Base-by-base conservation (phyloP, 2,329 filamentous ascomycete genomes). In the Lasiodiplodia theobromae region DNA sequence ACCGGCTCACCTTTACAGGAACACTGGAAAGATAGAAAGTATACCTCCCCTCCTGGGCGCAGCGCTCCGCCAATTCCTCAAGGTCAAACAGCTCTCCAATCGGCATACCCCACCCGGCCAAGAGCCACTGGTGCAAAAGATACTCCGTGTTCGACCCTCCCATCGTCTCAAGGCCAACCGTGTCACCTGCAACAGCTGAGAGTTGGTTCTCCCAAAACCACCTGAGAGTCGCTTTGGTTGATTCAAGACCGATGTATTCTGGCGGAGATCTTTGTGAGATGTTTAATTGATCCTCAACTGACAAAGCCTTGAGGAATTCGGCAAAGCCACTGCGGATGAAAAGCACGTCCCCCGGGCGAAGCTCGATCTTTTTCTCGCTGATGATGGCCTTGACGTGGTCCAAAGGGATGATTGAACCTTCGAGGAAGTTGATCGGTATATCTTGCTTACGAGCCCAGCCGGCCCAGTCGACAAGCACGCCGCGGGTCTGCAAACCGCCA, bases 1-100 rank as follows among this genome's bases (percentile, higher is more conserved):
- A 14, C 5, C 11, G 2, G 23, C 58, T 38, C 67, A 78, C 77
- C 71, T 90, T 89, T 69, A 89, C 75, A 1, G 88, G 88, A 40
- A 82, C 82, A 71, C 87, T 89, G 0, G 85, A 87, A 6, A 91
- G 80, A 76, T 91, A 84, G 73, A 91, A 91, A 2, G 82, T 86
- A 74, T 85, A 89, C 31, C 85, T 78, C 40, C 82, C 79, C 74
- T 83, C 77, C 73, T 82, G 80, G 71, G 85, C 87, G 71, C 87
- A 87, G 62, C 85, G 82, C 44, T 78, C 81, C 2, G 85, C 82
- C 56, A 90, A 76, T 11, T 76, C 80, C 68, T 86, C 84, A 23
- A 91, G 76, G 71, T 81, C 79, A 69, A 76, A 79, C 78, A 81
- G 77, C 71, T 81, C 78, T 16, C 79, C 78, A 63, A 81, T 78